Evolutionary conservation across 306 rosid genomes (phyloP), one percentile per base, ranked within the genome.

Genomic region (Sphenostylis stenocarpa): DNA sequence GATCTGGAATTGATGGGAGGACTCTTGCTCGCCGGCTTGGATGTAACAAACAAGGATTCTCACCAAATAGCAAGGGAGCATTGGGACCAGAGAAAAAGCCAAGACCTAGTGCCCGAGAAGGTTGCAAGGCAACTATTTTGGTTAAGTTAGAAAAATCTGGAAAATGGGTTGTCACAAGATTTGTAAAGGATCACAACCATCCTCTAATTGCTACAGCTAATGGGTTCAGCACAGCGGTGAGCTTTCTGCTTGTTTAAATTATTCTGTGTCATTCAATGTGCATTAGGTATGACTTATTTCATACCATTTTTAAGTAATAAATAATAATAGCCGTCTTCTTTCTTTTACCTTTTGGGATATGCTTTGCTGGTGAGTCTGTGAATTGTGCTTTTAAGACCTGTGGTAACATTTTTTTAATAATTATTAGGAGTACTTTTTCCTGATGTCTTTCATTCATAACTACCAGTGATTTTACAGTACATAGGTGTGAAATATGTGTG

Each of bases 21-120:
- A 94, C 97, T 13, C 91, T 94, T 82, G 97, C 96, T n/a, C 96
- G 94, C 51, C 92, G 96, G 62, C 96, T 91, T 73, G 97, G 98
- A 72, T 94, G 98, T 80, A 91, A 90, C 81, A 94, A 94, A 80
- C 96, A 91, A 75, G 98, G 98, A 17, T 94, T 87, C 84, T 89
- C 98, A 67, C 96, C 97, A 34, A 89, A 84, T 77, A 88, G 74
- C 16, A 87, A 75, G 81, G 90, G 88, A 8, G 52, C 75, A 39
- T 49, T 70, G 64, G 96, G 94, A 67, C 72, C 73, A 7, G 97
- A 87, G 34, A 91, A 91, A 81, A 91, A 79, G 84, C 87, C 90
- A 17, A 86, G 91, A 70, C 83, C 92, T 34, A 94, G 97, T 81
- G 94, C 96, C 55, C 96, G 98, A 51, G 97, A 94, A 85, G 98